Evolutionary conservation across 768 basidiomycete genomes (phyloP).

Genomic region (Suillus subaureus): DNA sequence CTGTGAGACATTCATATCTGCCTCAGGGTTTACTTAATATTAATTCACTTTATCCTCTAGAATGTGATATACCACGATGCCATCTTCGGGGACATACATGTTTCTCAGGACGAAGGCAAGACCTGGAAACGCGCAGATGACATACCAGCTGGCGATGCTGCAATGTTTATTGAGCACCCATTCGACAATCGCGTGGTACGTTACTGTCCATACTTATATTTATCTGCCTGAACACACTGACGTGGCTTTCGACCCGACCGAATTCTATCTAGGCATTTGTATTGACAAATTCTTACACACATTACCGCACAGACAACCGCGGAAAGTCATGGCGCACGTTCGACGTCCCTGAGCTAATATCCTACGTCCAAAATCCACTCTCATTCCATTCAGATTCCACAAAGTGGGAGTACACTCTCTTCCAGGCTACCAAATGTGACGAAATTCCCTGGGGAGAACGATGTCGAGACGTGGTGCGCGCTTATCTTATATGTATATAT

Average conservation of each 20-base stretch:
- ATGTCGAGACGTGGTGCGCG: slow-evolving; percentile 73
- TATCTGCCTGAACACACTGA: neutral
- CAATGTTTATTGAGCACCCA: slow-evolving; percentile 85
- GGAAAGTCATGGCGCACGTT: slow-evolving; percentile 89
- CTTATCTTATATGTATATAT: neutral
- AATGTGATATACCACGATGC: slow-evolving; percentile 83
- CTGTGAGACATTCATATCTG: slow-evolving; percentile 53
- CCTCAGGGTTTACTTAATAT: slow-evolving; percentile 2
- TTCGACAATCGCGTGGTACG: slow-evolving; percentile 75
- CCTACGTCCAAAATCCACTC: slow-evolving; percentile 60
- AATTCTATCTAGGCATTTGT: slow-evolving; percentile 72
- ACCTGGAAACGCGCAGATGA: slow-evolving; percentile 52
- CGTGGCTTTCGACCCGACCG: slow-evolving; percentile 5
- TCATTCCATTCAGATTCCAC: slow-evolving; percentile 83
- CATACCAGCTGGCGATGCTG: slow-evolving; percentile 58
- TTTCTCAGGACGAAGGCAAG: slow-evolving; percentile 90
- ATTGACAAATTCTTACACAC: slow-evolving; percentile 69
- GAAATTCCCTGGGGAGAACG: slow-evolving; percentile 49
- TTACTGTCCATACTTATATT: slow-evolving; percentile 15
- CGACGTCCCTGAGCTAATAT: slow-evolving; percentile 55
- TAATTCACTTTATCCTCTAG: slow-evolving; percentile 33
- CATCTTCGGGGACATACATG: slow-evolving; percentile 63
- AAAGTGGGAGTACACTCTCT: slow-evolving; percentile 76
- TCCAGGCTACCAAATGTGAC: slow-evolving; percentile 73
- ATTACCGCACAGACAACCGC: slow-evolving; percentile 88